These are phyloP conservation scores for Pyropia haitanensis DNA, from an alignment of 23 red algal genomes.

Conservation along the genomic window DNA sequence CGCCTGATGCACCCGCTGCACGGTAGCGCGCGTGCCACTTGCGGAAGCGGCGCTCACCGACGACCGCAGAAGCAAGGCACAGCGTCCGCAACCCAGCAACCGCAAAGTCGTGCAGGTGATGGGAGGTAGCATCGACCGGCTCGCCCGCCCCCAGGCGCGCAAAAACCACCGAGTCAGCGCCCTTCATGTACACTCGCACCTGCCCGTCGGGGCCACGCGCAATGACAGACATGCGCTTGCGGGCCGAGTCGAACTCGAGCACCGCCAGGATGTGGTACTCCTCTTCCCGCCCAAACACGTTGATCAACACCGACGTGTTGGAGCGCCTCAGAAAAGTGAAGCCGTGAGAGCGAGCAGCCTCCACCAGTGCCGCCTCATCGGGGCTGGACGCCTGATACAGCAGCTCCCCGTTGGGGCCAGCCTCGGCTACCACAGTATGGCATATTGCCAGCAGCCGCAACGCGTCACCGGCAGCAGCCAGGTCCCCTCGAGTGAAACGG, in stretches of 20 bases:
- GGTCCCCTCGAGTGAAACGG: too few relatives aligned
- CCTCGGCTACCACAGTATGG: slow-evolving; percentile 67
- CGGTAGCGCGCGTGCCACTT: slow-evolving; percentile 57
- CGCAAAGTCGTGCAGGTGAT: slow-evolving; percentile 78
- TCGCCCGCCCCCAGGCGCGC: slow-evolving; percentile 44
- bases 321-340: slow-evolving; percentile 56
- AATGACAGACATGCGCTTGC: slow-evolving; percentile 96
- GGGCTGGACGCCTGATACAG: slow-evolving; percentile 60
- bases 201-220: slow-evolving; percentile 58
- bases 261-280: slow-evolving; percentile 51
- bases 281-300: slow-evolving; percentile 42
- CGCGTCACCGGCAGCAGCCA: not conserved
- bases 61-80: slow-evolving; percentile 64
- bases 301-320: slow-evolving; percentile 30
- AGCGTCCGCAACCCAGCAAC: slow-evolving; percentile 81
- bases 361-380: slow-evolving; percentile 87
- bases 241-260: slow-evolving; percentile 84
- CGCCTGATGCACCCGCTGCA: slow-evolving; percentile 27
- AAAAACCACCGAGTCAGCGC: slow-evolving; percentile 91
- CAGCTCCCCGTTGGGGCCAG: not conserved
- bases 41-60: slow-evolving; percentile 55
- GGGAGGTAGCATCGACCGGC: slow-evolving; percentile 16
- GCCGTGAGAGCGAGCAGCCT: slow-evolving; percentile 57
- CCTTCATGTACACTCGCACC: slow-evolving; percentile 73
- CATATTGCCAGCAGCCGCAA: slow-evolving; percentile 74